Percentiles rank a stretch among this genome's conserved stretches.
phyloP scores from a whole-genome alignment of 2,329 filamentous ascomycete genomes.

The Sporothrix protearum region DNA sequence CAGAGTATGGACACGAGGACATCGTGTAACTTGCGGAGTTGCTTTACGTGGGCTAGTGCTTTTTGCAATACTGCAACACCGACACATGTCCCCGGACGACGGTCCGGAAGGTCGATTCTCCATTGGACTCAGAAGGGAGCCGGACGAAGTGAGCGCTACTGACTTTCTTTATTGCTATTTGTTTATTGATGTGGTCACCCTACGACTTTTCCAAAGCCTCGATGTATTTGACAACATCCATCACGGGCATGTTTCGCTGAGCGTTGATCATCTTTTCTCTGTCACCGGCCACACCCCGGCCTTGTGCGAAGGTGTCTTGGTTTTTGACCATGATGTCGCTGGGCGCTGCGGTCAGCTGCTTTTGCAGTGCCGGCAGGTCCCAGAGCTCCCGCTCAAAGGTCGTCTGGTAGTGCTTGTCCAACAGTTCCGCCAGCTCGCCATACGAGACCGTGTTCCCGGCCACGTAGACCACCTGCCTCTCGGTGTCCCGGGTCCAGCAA shows the following conservation, averaged over 20 bases:
- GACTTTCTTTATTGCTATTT: background rate
- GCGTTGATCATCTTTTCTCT: constrained; percentile 51
- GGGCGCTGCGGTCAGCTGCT: constrained; percentile 46
- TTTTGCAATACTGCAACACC: background rate
- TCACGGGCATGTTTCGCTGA: constrained; percentile 45
- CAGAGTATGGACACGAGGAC: background rate
- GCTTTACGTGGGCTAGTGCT: background rate
- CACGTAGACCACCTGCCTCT: constrained; percentile 50
- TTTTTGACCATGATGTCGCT: constrained; percentile 56
- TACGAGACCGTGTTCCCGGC: constrained; percentile 62
- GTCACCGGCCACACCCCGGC: constrained; percentile 58
- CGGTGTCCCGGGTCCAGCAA: constrained; percentile 43
- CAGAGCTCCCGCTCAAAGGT: constrained; percentile 50
- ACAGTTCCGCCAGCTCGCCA: constrained; percentile 47
- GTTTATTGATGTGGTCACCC: background rate
- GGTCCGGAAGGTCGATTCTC: background rate
- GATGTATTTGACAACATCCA: constrained; percentile 35
- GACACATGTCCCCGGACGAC: background rate
- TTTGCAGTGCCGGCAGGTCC: constrained; percentile 43
- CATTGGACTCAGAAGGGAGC: background rate
- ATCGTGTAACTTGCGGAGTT: background rate
- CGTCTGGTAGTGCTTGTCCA: constrained; percentile 45
- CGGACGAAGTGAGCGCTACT: background rate
- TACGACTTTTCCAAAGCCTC: background rate
- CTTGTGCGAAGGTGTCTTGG: constrained; percentile 57